Base-by-base conservation (phyloP, 371 early-diverging fungal genomes). In the Rhizopus sp. region DNA sequence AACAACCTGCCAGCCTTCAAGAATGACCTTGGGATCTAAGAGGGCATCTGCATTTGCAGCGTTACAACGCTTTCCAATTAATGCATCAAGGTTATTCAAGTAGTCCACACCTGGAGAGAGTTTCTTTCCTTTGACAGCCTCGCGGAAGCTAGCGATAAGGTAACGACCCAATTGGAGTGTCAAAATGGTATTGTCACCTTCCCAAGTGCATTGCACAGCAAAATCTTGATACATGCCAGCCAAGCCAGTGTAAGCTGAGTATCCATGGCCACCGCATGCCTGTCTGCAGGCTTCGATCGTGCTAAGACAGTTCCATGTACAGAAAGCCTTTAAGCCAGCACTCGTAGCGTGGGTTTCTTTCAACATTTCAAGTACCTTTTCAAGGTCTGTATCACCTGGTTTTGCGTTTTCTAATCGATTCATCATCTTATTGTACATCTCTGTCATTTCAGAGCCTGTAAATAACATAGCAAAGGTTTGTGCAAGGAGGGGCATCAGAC, bases 171-270 rank as follows among this genome's bases (percentile, higher is more conserved):
- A 82, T 68, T 96, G 96, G 52, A 94, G 83, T 4, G 93, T 92
- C 70, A 94, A 75, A 50, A 95, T 91, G 53, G 94, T 94, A 70
- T 94, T 94, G 73, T 92, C 92, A 60, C 92, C 92, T 68, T 91
- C 95, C 95, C 94, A 93, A 33, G 95, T 93, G 76, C 94, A 94
- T 62, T 94, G 94, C 29, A 94, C 94, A 44, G 93, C 92, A 77
- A 94, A 95, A 75, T 94, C 93, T 57, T 85, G 81, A 77, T 92
- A 93, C 68, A 91, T 86, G 41, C 83, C 82, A 50, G 95, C 87
- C 32, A 96, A 83, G 0, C 94, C 96, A 5, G 93, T 91, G 81
- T 94, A 94, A 33, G 91, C 85, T 40, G 91, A 91, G 78, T 96
- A 96, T 9, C 96, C 96, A 66, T 95, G 96, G 15, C 96, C 92